phyloP scores from a whole-genome alignment of 179 eudicot species.

The Beta corolliflora region DNA sequence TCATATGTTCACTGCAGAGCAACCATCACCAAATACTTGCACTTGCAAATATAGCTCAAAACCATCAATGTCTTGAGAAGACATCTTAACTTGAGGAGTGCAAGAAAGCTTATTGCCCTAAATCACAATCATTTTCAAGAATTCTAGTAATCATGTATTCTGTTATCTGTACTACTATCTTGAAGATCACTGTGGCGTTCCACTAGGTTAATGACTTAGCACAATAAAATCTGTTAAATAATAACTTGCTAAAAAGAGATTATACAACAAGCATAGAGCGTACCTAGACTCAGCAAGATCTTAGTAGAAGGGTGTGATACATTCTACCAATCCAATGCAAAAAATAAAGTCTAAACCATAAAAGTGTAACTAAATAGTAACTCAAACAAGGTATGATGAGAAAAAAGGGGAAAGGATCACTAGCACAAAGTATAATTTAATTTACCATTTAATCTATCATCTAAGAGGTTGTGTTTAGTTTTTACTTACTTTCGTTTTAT shows the following conservation, averaged over 20 bases:
- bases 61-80: not conserved
- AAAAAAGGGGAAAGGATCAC: not conserved
- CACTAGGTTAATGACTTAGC: not conserved
- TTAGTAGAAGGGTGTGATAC: not conserved
- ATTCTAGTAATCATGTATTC: not conserved
- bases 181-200: not conserved
- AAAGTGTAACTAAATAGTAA: not conserved
- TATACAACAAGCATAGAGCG: not conserved
- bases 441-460: not conserved
- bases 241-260: not conserved
- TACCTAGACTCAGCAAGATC: not conserved
- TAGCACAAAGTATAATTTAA: not conserved
- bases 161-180: not conserved
- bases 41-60: not conserved
- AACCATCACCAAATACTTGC: not conserved
- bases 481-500: not conserved
- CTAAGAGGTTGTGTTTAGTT: not conserved
- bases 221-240: not conserved
- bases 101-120: not conserved
- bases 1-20: not conserved
- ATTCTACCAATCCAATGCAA: not conserved
- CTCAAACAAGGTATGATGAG: not conserved
- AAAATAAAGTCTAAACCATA: not conserved
- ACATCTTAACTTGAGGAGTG: not conserved
- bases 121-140: not conserved